Evolutionary conservation across 2,329 filamentous ascomycete species (phyloP).

Genomic region (Rachicladosporium sp.): DNA sequence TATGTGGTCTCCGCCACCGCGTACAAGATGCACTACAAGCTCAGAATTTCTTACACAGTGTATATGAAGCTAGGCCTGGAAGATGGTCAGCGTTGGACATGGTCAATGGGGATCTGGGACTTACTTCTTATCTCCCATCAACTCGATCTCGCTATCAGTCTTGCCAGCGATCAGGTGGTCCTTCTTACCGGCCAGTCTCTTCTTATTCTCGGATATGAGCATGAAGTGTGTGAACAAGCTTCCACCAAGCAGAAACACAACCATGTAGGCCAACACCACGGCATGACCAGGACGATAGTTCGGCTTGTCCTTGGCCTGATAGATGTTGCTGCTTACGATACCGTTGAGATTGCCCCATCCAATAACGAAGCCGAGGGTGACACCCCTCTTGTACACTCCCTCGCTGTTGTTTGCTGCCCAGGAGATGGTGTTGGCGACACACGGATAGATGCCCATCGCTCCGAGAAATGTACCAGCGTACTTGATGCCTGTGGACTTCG

Average conservation of each 20-base stretch:
- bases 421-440: slow-evolving; percentile 72
- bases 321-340: slow-evolving; percentile 71
- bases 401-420: slow-evolving; percentile 86
- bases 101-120: neutral
- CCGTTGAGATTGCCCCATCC: slow-evolving; percentile 88
- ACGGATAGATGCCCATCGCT: slow-evolving; percentile 79
- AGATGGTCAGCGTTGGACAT: no score
- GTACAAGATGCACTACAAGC: no score
- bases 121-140: slow-evolving; percentile 54
- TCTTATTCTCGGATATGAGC: slow-evolving; percentile 56
- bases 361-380: slow-evolving; percentile 78
- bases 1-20: no score
- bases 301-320: slow-evolving; percentile 26
- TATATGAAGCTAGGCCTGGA: no score
- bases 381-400: slow-evolving; percentile 81
- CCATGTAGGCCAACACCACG: slow-evolving; percentile 61
- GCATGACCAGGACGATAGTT: slow-evolving; percentile 61
- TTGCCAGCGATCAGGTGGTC: slow-evolving; percentile 56
- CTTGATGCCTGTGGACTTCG: slow-evolving; percentile 47
- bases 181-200: slow-evolving; percentile 49
- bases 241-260: slow-evolving; percentile 56
- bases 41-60: no score
- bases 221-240: slow-evolving; percentile 53
- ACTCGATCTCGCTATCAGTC: slow-evolving; percentile 46
- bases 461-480: slow-evolving; percentile 79